Evolutionary conservation across 176 grass and related monocot species (phyloP), one percentile per base, ranked within the genome.

Genomic region (Oryza longistaminata): DNA sequence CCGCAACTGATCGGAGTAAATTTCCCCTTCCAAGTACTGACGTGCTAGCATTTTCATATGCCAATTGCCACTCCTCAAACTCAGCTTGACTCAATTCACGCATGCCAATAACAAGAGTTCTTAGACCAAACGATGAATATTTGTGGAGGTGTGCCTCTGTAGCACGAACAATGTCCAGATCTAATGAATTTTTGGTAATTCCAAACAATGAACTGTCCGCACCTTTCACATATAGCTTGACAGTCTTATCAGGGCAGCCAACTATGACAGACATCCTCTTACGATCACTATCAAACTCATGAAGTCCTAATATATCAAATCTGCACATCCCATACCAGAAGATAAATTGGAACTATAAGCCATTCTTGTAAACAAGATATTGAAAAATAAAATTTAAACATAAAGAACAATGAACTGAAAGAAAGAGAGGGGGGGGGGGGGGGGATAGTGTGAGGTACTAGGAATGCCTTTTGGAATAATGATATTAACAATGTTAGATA

Each of bases 181-280:
- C 85, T 42, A 86, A 16, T 45, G 83, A 88, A 76, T 80, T 91
- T 40, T 91, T 85, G 44, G 85, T 87, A 82, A 94, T 88, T 76
- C 84, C 78, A 68, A 97, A 88, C 81, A 97, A 90, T 70, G 87
- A 91, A 77, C 71, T 97, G 85, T 93, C 95, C 3, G 95, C 95
- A 48, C 95, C 95, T 93, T 97, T 97, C 70, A 93, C 88, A 76
- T 90, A 97, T 68, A 97, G 49, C 80, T 91, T 94, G 22, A 91
- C 72, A 58, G 82, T 86, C 79, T 88, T 91, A 89, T 97, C 82
- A 9, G 90, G 92, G 58, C 88, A 94, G 67, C 86, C 71, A 29
- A 97, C 85, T 75, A 97, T 93, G 71, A 93, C 92, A 58, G 95
- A 94, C 95, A 97, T 97, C 69, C 92, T 90, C 85, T 97, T 97